Evolutionary conservation across 108 stramenopile genomes (phyloP), one percentile per base, ranked within the genome.

Genomic region (Skeletonema potamos): DNA sequence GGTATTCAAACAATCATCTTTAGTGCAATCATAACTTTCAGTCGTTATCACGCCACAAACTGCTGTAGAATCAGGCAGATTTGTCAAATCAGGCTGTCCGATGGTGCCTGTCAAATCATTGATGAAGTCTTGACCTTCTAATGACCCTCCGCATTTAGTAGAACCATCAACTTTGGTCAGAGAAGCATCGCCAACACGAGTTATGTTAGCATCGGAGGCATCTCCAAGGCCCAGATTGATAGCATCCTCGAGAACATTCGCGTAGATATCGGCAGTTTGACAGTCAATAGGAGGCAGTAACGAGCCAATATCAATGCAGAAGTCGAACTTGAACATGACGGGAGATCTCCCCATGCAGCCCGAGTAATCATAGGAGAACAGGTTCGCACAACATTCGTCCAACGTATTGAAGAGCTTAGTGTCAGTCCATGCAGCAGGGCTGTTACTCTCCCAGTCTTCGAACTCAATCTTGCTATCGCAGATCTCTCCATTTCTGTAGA

Each of bases 381-480:
- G 10, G 7, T 30, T 59, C 7, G 58, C 33, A 29, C 58, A 59
- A 13, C 58, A 59, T 10, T 59, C 58, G 58, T 59, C 58, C 1
- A 59, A 29, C 6, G 58, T 59, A 57, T 79, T 67, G 24, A 79
- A 79, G 11, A 64, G 62, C 11, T 71, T 79, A n/a, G 78, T 73
- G 18, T 62, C 72, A 18, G 78, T 79, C 78, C 78, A 79, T 18
- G 54, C 78, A 6, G 71, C 71, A 34, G 78, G 78, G 27, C 67
- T 68, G 27, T 79, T 73, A 4, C 27, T 46, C 67, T 79, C 78
- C 78, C 78, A 79, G 58, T 79, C 78, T 44, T 79, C 78, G 20
- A 79, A 79, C 43, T 44, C 46, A 10, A 79, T 68, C 62, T 79
- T 79, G 66, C 56, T 68, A 44, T 79, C 78, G 39, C 78, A 79